A percentile compares a stretch with the other conserved stretches of the same genome.
These are phyloP conservation scores for Candida glucosophila DNA, from an alignment of 1,139 yeast genomes.

Conservation along the genomic window DNA sequence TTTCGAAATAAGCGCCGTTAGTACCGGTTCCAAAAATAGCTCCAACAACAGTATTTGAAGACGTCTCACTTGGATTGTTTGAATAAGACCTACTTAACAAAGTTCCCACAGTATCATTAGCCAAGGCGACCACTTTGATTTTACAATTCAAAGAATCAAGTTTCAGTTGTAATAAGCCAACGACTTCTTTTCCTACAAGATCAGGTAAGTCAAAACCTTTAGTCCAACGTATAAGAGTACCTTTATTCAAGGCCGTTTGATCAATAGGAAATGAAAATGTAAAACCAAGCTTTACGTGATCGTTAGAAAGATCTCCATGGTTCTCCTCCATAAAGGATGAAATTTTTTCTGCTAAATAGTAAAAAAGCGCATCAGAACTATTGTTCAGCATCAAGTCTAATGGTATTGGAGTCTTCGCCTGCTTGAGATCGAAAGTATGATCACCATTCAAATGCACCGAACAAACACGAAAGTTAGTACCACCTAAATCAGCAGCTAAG, in stretches of 20 bases:
- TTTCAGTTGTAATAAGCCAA: slow-evolving; percentile 59
- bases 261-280: slow-evolving; percentile 89
- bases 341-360: slow-evolving; percentile 65
- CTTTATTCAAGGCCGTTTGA: slow-evolving; percentile 71
- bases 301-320: slow-evolving; percentile 37
- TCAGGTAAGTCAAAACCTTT: slow-evolving; percentile 86
- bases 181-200: slow-evolving; percentile 77
- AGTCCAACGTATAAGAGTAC: slow-evolving; percentile 87
- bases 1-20: slow-evolving; percentile 86
- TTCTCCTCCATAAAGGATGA: slow-evolving; percentile 52
- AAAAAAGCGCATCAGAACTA: slow-evolving; percentile 50
- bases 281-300: slow-evolving; percentile 66
- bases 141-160: slow-evolving; percentile 51
- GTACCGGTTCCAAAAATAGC: slow-evolving; percentile 95
- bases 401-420: slow-evolving; percentile 69
- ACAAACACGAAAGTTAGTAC: slow-evolving; percentile 85
- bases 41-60: slow-evolving; percentile 72
- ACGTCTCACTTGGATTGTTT: slow-evolving; percentile 45
- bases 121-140: slow-evolving; percentile 77
- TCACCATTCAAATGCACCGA: slow-evolving; percentile 75
- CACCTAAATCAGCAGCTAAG: slow-evolving; percentile 83
- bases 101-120: slow-evolving; percentile 94
- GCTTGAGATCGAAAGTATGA: slow-evolving; percentile 64
- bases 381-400: slow-evolving; percentile 54
- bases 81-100: slow-evolving; percentile 79